phyloP scores from a whole-genome alignment of 78 protist genomes.

The Chrysochromulina tobinii region DNA sequence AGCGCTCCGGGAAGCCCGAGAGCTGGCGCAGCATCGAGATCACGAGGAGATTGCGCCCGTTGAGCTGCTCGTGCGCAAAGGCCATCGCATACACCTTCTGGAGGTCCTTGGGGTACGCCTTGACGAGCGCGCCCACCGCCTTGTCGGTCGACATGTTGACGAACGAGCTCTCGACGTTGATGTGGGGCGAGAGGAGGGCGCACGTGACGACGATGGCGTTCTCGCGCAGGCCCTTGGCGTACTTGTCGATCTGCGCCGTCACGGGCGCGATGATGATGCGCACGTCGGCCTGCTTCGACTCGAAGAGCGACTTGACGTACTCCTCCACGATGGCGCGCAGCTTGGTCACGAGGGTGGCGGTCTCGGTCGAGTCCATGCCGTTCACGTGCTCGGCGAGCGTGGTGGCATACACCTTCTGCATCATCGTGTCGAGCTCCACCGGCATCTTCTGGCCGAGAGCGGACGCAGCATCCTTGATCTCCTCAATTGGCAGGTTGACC shows the following conservation, averaged over 20 bases:
- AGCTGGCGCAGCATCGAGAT: constrained; percentile 16
- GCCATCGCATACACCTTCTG: not conserved
- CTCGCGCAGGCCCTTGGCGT: not conserved
- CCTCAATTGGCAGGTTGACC: not conserved
- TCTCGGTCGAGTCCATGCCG: not conserved
- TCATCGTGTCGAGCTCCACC: not conserved
- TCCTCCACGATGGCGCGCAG: not conserved
- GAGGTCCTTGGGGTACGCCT: not conserved
- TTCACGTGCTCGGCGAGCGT: not conserved
- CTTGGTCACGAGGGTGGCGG: not conserved
- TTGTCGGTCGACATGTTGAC: not conserved
- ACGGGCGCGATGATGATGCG: not conserved
- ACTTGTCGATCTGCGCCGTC: not conserved
- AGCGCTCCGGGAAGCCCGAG: not conserved
- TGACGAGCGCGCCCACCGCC: not conserved
- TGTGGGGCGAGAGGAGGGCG: not conserved
- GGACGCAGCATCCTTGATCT: not conserved
- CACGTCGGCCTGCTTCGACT: not conserved
- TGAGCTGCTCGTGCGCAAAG: not conserved
- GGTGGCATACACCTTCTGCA: not conserved
- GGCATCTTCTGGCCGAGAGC: not conserved
- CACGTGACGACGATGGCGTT: not conserved
- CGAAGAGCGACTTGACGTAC: not conserved
- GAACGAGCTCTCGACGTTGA: not conserved
- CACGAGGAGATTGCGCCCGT: not conserved